Percentiles rank a stretch among this genome's conserved stretches.
These are phyloP conservation scores for Aspergillaceae sp. DNA, from an alignment of 2,329 filamentous ascomycete genomes.

Conservation along the genomic window DNA sequence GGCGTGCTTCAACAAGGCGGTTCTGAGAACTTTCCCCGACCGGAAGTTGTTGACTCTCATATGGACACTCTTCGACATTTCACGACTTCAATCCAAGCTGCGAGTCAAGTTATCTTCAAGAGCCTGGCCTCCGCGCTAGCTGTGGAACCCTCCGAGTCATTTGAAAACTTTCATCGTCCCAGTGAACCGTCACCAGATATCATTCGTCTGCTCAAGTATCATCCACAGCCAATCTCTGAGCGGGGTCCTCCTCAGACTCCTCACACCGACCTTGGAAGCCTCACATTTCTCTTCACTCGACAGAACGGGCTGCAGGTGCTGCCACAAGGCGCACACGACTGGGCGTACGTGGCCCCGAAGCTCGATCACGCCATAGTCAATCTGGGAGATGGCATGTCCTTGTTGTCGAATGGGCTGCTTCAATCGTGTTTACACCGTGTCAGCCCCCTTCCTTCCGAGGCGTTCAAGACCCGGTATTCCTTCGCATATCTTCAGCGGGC, in stretches of 20 bases:
- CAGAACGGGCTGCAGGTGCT: not conserved
- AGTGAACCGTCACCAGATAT: not conserved
- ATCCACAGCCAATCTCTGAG: not conserved
- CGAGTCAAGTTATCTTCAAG: not conserved
- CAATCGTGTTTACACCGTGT: not conserved
- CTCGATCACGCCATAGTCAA: not conserved
- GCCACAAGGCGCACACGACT: not conserved
- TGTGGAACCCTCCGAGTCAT: too few species aligned
- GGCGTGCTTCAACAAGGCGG: not conserved
- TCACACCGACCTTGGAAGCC: not conserved
- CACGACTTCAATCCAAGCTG: not conserved
- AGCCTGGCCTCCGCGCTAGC: not conserved
- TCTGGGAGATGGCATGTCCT: not conserved
- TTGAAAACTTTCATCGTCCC: not conserved
- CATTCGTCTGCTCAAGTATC: not conserved
- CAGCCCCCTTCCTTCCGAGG: not conserved
- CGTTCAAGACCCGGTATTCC: not conserved
- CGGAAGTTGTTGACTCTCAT: not conserved
- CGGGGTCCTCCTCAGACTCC: not conserved
- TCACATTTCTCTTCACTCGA: not conserved
- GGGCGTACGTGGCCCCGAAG: not conserved
- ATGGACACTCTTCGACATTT: not conserved
- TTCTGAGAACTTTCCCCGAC: not conserved
- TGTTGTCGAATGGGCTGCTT: not conserved
- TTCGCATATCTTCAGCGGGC: not conserved